phyloP scores from a whole-genome alignment of 495 filamentous ascomycete genomes.

The Penicillium herquei region DNA sequence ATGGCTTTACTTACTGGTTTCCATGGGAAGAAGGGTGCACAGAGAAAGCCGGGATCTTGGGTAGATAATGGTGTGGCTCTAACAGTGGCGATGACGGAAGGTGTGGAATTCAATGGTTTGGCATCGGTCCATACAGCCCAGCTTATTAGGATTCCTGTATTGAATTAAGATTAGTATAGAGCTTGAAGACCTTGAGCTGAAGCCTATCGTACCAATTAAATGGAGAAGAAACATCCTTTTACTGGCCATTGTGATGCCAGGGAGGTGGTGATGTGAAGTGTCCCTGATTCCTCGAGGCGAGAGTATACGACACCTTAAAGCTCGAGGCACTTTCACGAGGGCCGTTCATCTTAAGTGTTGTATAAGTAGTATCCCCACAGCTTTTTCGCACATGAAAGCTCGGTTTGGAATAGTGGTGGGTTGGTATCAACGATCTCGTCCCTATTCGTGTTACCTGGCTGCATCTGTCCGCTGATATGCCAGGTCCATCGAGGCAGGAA shows the following conservation, averaged over 20 bases:
- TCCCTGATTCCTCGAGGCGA: neutral
- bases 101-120: constrained; percentile 7
- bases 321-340: neutral
- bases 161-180: neutral
- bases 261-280: constrained; percentile 2
- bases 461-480: neutral
- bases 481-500: neutral
- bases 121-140: constrained; percentile 3
- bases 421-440: neutral
- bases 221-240: neutral
- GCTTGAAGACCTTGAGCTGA: neutral
- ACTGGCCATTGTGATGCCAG: constrained; percentile 10
- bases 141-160: neutral
- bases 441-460: neutral
- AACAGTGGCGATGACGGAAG: constrained; percentile 6
- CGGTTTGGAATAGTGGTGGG: neutral
- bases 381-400: constrained; percentile 12
- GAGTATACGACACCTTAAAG: neutral
- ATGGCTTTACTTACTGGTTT: constrained; percentile 9
- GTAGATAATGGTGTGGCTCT: constrained; percentile 5
- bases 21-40: constrained; percentile 15
- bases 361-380: neutral
- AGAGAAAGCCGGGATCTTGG: neutral
- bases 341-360: neutral
- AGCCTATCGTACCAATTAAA: constrained; percentile 5